Conservation (phyloP, 2,329 filamentous ascomycete species). For the Colletotrichum sidae region DNA sequence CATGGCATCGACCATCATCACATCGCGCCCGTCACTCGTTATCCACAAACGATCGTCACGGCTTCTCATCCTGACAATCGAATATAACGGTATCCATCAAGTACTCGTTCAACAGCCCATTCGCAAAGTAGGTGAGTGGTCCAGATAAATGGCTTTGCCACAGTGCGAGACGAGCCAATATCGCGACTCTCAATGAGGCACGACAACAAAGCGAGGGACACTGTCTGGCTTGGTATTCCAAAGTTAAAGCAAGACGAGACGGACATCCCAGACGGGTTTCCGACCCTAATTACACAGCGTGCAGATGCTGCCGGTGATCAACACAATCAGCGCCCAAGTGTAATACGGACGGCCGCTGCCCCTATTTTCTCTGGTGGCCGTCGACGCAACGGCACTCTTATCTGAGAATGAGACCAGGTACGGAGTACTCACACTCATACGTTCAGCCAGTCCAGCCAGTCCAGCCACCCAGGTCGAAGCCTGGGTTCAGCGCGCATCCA, state of each 20-base stretch:
- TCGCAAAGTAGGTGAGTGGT: slow-evolving; percentile 18
- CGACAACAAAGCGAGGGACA: not conserved
- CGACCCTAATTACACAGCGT: slow-evolving; percentile 22
- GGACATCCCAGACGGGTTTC: slow-evolving; percentile 8
- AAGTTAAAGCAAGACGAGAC: not conserved
- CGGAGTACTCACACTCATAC: too few relatives aligned
- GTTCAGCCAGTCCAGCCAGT: too few relatives aligned
- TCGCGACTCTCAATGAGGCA: not conserved
- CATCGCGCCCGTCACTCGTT: slow-evolving; percentile 3
- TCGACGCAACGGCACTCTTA: slow-evolving; percentile 15
- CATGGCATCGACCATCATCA: slow-evolving; percentile 12
- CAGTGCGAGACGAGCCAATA: slow-evolving; percentile 5
- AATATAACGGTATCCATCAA: slow-evolving; percentile 28
- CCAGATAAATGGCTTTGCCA: slow-evolving; percentile 5
- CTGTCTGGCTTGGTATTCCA: not conserved
- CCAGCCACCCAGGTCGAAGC: slow-evolving; percentile 9
- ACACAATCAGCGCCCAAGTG: slow-evolving; percentile 7
- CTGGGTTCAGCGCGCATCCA: slow-evolving; percentile 34
- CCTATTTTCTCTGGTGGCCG: slow-evolving; percentile 1
- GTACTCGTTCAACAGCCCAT: slow-evolving; percentile 4
- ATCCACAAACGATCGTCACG: slow-evolving; percentile 32
- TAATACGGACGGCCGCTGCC: slow-evolving; percentile 8
- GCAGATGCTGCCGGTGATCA: slow-evolving; percentile 13
- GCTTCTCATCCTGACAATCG: slow-evolving; percentile 20
- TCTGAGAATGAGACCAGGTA: slow-evolving; percentile 16